Conservation (phyloP, 139 green algal species). For the Eudorina sp. region DNA sequence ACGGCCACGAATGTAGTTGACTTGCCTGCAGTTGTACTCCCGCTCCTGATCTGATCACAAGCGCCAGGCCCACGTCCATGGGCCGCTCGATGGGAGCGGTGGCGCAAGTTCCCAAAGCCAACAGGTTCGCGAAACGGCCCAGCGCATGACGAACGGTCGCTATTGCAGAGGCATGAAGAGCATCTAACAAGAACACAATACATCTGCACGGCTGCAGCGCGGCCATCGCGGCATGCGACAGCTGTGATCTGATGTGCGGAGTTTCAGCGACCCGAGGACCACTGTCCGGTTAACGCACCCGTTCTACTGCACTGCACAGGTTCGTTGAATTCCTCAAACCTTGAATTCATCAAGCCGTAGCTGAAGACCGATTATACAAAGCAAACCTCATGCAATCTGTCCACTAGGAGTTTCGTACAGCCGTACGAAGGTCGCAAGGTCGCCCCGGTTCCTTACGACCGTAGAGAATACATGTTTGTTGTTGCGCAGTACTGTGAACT, state of each 20-base stretch:
- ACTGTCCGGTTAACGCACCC: too few relatives aligned
- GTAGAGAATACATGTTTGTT: too few relatives aligned
- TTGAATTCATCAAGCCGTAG: too few relatives aligned
- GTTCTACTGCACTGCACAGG: too few relatives aligned
- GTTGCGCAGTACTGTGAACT: too few relatives aligned
- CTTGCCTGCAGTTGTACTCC: slow-evolving; percentile 45
- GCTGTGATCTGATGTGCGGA: too few relatives aligned
- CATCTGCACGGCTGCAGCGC: neutral
- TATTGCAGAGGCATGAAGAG: neutral
- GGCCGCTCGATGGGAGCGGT: neutral
- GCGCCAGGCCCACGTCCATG: slow-evolving; percentile 20
- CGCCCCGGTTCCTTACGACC: too few relatives aligned
- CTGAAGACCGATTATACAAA: too few relatives aligned
- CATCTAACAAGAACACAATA: slow-evolving; percentile 28
- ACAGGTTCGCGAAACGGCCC: slow-evolving; percentile 20
- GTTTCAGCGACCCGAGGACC: neutral
- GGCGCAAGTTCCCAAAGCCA: neutral
- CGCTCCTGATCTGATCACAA: neutral
- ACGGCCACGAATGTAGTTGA: neutral
- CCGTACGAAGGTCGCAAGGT: too few relatives aligned
- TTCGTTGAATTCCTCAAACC: too few relatives aligned
- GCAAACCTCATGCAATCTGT: too few relatives aligned
- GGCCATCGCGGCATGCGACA: neutral
- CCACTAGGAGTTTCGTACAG: too few relatives aligned
- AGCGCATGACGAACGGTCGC: neutral